Percentiles rank a stretch among this genome's conserved stretches.
Conservation (phyloP, 495 filamentous ascomycete genomes). For the Lepraria neglecta region DNA sequence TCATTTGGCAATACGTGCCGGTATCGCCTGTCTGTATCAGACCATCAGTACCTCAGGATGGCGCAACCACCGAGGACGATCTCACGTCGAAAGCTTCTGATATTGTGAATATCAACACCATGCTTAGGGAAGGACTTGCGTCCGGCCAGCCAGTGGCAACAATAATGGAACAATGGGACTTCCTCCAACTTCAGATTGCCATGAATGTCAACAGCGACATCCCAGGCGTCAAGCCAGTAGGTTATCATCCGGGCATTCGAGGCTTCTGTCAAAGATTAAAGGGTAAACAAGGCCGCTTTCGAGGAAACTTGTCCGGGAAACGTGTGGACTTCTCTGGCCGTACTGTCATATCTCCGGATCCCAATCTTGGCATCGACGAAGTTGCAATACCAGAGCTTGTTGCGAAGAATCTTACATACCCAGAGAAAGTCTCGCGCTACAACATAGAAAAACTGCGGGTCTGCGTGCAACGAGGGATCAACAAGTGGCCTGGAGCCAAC, state of each 20-base stretch:
- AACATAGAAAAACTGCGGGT: constrained; percentile 76
- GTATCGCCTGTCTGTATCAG: constrained; percentile 90
- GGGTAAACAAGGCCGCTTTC: constrained; percentile 94
- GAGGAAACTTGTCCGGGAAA: constrained; percentile 93
- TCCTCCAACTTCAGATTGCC: constrained; percentile 85
- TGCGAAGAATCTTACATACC: constrained; percentile 90
- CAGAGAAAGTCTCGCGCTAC: constrained; percentile 72
- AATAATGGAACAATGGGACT: constrained; percentile 99
- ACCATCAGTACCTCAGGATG: constrained; percentile 86
- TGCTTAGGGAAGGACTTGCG: constrained; percentile 69
- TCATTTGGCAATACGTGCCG: constrained; percentile 93
- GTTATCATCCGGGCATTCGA: constrained; percentile 72
- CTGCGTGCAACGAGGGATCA: constrained; percentile 64
- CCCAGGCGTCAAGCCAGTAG: constrained; percentile 68
- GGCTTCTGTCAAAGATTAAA: constrained; percentile 94
- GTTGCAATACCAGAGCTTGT: constrained; percentile 87
- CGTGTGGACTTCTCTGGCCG: constrained; percentile 97
- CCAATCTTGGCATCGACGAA: constrained; percentile 87
- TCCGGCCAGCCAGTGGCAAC: constrained; percentile 77
- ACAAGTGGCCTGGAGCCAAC: constrained; percentile 81
- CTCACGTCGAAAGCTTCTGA: constrained; percentile 90
- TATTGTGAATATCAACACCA: constrained; percentile 81
- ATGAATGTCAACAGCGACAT: constrained; percentile 97
- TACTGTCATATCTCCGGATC: constrained; percentile 96
- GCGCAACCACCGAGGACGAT: constrained; percentile 90